Conservation (phyloP, 2,329 filamentous ascomycete species). For the Trichophyton mentagrophytes region DNA sequence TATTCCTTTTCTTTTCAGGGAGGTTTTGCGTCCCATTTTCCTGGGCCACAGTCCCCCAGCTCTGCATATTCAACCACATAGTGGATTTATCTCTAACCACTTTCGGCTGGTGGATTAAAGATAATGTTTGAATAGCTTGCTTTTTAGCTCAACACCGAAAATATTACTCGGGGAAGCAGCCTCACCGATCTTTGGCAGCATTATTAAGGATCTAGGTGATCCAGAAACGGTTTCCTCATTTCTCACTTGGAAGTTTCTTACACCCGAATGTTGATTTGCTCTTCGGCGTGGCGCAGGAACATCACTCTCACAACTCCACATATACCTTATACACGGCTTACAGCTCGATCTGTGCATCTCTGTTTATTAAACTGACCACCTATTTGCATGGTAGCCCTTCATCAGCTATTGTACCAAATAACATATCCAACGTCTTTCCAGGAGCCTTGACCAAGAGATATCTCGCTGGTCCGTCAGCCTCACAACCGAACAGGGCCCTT, state of each 20-base stretch:
- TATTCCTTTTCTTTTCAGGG: neutral
- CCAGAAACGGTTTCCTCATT: neutral
- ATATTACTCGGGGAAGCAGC: slow-evolving; percentile 1
- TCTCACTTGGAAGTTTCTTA: slow-evolving; percentile 1
- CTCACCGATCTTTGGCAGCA: slow-evolving; percentile 1
- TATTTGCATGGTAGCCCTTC: slow-evolving; percentile 5
- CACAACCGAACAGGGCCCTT: slow-evolving; percentile 27
- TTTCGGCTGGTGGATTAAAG: neutral
- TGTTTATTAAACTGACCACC: neutral
- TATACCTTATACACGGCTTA: neutral
- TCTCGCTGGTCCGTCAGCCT: slow-evolving; percentile 21
- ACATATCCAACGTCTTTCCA: slow-evolving; percentile 20
- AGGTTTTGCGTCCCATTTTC: neutral
- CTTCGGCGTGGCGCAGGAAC: slow-evolving; percentile 1
- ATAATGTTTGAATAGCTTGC: slow-evolving; percentile 3
- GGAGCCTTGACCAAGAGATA: slow-evolving; percentile 13
- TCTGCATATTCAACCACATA: slow-evolving; percentile 3
- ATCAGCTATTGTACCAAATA: slow-evolving; percentile 3
- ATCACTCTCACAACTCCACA: neutral
- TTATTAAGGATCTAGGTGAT: slow-evolving; percentile 1
- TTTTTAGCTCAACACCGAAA: slow-evolving; percentile 2
- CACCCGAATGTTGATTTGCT: neutral
- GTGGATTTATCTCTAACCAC: slow-evolving; percentile 1
- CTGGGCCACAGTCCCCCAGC: neutral
- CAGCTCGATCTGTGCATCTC: neutral